Percentiles rank a stretch among this genome's conserved stretches.
Conservation (phyloP, 208 protist species). For the Herpetomonas tarakana region DNA sequence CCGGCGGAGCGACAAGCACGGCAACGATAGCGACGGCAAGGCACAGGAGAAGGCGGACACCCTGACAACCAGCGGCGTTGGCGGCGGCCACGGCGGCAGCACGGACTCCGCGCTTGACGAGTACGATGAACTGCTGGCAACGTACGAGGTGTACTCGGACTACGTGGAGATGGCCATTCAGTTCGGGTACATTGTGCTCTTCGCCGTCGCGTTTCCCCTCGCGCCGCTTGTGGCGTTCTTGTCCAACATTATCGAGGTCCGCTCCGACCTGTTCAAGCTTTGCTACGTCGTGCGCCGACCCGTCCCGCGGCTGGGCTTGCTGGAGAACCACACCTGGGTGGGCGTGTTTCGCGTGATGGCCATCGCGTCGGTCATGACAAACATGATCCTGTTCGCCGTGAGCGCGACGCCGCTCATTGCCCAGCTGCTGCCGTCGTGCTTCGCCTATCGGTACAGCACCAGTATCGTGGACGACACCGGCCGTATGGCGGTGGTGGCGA, state of each 20-base stretch:
- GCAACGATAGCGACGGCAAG: neutral
- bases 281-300: constrained; percentile 54
- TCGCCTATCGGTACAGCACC: constrained; percentile 18
- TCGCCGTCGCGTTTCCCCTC: constrained; percentile 61
- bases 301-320: constrained; percentile 33
- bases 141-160: constrained; percentile 67
- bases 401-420: constrained; percentile 19
- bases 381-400: constrained; percentile 40
- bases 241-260: constrained; percentile 70
- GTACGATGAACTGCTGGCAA: constrained; percentile 36
- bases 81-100: constrained; percentile 21
- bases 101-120: constrained; percentile 31
- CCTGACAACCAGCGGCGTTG: neutral
- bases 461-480: neutral
- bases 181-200: constrained; percentile 72
- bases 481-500: neutral
- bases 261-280: constrained; percentile 65
- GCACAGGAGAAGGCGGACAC: neutral
- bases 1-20: neutral
- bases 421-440: constrained; percentile 25
- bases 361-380: constrained; percentile 40
- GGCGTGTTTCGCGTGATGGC: constrained; percentile 42
- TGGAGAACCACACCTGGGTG: constrained; percentile 38
- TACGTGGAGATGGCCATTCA: constrained; percentile 81
- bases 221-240: constrained; percentile 49